These are phyloP conservation scores for Pichia manshurica DNA, from an alignment of 805 yeast species.

Conservation along the genomic window DNA sequence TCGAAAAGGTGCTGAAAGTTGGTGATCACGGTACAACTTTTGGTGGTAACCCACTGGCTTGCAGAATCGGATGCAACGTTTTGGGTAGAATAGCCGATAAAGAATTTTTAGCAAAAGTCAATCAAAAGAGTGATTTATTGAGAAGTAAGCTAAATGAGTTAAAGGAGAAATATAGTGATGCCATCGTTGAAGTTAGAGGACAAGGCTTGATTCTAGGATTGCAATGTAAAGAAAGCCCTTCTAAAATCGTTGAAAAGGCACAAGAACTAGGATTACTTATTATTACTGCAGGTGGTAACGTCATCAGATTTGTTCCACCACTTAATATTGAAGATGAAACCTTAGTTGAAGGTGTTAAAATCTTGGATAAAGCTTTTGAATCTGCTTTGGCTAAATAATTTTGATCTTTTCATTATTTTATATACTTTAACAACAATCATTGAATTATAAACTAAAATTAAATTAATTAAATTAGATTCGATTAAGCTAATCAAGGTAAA, in stretches of 20 bases:
- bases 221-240: conserved; percentile 64
- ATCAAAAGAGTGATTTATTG: conserved; percentile 53
- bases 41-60: conserved; percentile 94
- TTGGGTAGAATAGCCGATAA: conserved; percentile 58
- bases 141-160: conserved; percentile 43
- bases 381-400: conserved; percentile 20
- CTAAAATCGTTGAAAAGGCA: conserved; percentile 57
- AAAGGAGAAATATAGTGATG: conserved; percentile 50
- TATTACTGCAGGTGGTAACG: conserved; percentile 89
- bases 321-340: conserved; percentile 70
- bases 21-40: conserved; percentile 99
- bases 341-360: conserved; percentile 63
- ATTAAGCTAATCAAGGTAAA: too few species aligned
- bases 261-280: conserved; percentile 76
- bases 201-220: conserved; percentile 83
- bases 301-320: conserved; percentile 88
- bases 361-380: conserved; percentile 54
- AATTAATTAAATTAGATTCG: too few species aligned
- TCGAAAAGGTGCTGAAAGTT: conserved; percentile 65
- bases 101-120: conserved; percentile 56
- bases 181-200: conserved; percentile 72
- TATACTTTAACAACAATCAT: neutral
- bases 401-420: neutral
- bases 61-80: conserved; percentile 75
- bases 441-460: neutral